Conservation (phyloP, 2,329 filamentous ascomycete genomes). For the Fusarium proliferatum region DNA sequence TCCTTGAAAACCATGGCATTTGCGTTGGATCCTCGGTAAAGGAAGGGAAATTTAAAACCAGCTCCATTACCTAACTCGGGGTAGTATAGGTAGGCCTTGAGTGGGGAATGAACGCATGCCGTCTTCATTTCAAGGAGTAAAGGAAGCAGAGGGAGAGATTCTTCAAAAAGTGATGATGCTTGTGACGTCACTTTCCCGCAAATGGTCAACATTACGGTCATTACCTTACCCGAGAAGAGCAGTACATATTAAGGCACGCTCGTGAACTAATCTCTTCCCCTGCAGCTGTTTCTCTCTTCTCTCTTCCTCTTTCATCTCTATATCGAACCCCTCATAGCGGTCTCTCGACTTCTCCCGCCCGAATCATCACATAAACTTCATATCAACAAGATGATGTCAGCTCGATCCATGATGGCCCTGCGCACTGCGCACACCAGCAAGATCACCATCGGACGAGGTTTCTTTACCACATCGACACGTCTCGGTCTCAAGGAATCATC, state of each 20-base stretch:
- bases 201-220: constrained; percentile 6
- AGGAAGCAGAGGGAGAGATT: neutral
- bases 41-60: neutral
- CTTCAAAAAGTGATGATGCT: constrained; percentile 27
- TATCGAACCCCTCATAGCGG: neutral
- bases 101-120: constrained; percentile 26
- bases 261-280: neutral
- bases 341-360: neutral
- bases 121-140: constrained; percentile 19
- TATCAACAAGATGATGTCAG: constrained; percentile 39
- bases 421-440: constrained; percentile 36
- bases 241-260: constrained; percentile 31
- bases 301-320: neutral
- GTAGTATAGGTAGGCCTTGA: neutral
- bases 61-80: constrained; percentile 16
- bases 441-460: constrained; percentile 41
- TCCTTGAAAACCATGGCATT: constrained; percentile 10
- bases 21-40: constrained; percentile 20
- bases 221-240: neutral
- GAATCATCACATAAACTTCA: neutral
- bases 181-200: constrained; percentile 38
- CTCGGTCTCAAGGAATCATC: constrained; percentile 54
- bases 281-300: neutral
- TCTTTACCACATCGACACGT: constrained; percentile 43
- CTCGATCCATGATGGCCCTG: constrained; percentile 37